Evolutionary conservation across 2,329 filamentous ascomycete genomes (phyloP), one percentile per base, ranked within the genome.

Genomic region (Thermochaetoides dissita): DNA sequence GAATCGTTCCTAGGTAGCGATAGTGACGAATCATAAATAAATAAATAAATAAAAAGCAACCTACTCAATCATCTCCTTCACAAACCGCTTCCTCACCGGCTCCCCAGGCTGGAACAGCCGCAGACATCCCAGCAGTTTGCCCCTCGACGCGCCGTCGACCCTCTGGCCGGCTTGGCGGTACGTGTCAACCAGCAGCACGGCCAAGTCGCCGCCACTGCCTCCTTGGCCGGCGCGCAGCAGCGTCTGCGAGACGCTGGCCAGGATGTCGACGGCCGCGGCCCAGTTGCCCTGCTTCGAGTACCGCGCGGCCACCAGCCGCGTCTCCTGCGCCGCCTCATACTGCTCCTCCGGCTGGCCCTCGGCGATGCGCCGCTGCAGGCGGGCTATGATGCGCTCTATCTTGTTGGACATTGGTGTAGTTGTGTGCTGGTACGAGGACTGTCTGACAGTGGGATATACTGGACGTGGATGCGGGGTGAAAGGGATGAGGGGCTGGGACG

Each of bases 251-350:
- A 94, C 91, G 50, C 75, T 81, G 61, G 76, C 81, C 50, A 98
- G 74, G 50, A 96, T 82, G 52, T 94, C 84, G 59, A 87, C 81
- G 38, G 93, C 91, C 9, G 86, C 81, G 52, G 72, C 62, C 74
- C 84, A 95, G 71, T 89, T 89, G 47, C 75, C 68, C 36, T 81
- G 73, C 67, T 96, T 96, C 61, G 89, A 79, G 66, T 98, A 94
- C 44, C 93, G 87, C 34, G 86, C 82, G 47, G 88, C 88, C 53
- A 95, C 89, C 42, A 95, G 88, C 49, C 91, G 86, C 51, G 94
- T 85, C 68, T 98, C 91, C 64, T 98, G 91, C 66, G 96, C 89
- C 45, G 91, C 91, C 73, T 98, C 91, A 68, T 98, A 98, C 45
- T 54, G 52, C 43, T 53, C 51, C 38, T 52, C 49, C 42, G 48